Evolutionary conservation across 345 rosid species (phyloP), one percentile per base, ranked within the genome.

Genomic region (Gossypium raimondii): DNA sequence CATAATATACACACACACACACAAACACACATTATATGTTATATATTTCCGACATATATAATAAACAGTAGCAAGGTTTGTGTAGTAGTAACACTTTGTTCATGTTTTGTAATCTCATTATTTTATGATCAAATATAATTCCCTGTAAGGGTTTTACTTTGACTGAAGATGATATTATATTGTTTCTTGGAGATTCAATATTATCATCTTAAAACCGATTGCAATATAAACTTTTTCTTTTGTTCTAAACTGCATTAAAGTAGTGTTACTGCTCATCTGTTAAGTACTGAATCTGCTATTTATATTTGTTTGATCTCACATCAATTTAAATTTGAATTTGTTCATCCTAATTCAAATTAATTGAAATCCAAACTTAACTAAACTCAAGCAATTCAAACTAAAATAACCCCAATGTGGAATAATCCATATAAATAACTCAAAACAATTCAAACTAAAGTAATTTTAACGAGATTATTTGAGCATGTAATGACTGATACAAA

Each of bases 1-100:
- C 87, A 72, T 87, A 83, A 85, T 4, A n/a, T 17, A 20, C 0
- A 50, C 27, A 25, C 22, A 56, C 11, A 55, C 12, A 18, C 4
- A 20, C 12, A 56, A 6, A 56, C 9, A 56, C 1, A n/a, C 3
- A 55, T 4, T 55, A 55, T 20, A 56, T 20, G 18, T 57, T 2
- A 1, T 57, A 18, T 57, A 18, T 57, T 24, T 29, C 59, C 12
- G 45, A 69, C 45, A 44, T 18, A 66, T 11, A 34, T 8, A 51
- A 58, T 20, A 58, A 58, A 22, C 24, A 68, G 44, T 69, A 69
- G 59, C 11, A n/a, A 58, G 62, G 73, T 14, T 50, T 34, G 20
- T 25, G 58, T 69, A 69, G 60, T 51, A 25, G 73, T 27, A 58
- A 24, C 63, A 3, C 11, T 58, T 58, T 29, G 11, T 25, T 51